phyloP scores from a whole-genome alignment of 345 rosid genomes.

The Gossypium longicalyx region DNA sequence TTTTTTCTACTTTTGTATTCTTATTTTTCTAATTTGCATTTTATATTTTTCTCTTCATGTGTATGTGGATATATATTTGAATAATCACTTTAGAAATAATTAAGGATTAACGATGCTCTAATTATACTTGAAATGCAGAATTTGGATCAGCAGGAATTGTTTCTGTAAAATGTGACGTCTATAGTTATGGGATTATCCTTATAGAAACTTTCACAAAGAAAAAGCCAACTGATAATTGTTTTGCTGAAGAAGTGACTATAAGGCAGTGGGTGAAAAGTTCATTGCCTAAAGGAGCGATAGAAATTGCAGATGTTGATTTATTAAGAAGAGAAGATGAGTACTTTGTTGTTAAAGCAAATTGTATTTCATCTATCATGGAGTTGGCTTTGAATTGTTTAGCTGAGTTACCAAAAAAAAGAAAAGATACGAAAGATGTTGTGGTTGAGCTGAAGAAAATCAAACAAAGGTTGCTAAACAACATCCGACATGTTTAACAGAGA shows the following conservation, averaged over 20 bases:
- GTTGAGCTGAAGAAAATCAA: too few relatives aligned
- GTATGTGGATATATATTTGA: background rate
- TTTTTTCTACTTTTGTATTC: too few relatives aligned
- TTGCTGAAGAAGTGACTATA: background rate
- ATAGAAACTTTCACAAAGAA: constrained; percentile 16
- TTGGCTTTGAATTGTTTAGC: too few relatives aligned
- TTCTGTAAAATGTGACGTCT: background rate
- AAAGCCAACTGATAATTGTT: constrained; percentile 6
- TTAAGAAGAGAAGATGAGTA: too few relatives aligned
- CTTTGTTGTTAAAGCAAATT: background rate
- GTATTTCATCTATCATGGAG: too few relatives aligned
- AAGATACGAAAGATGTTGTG: too few relatives aligned
- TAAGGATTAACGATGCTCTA: background rate
- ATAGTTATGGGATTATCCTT: constrained; percentile 8
- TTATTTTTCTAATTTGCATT: too few relatives aligned
- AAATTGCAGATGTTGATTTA: background rate
- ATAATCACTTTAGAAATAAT: background rate
- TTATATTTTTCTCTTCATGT: background rate
- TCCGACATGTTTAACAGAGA: too few relatives aligned
- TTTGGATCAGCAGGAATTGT: constrained; percentile 13
- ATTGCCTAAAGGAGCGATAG: background rate
- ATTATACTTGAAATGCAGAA: background rate
- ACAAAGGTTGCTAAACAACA: too few relatives aligned
- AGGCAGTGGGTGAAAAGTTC: background rate
- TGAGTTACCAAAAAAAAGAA: too few relatives aligned